Conservation (phyloP, 1,284 basidiomycete species). For the Cryptococcus sp. region DNA sequence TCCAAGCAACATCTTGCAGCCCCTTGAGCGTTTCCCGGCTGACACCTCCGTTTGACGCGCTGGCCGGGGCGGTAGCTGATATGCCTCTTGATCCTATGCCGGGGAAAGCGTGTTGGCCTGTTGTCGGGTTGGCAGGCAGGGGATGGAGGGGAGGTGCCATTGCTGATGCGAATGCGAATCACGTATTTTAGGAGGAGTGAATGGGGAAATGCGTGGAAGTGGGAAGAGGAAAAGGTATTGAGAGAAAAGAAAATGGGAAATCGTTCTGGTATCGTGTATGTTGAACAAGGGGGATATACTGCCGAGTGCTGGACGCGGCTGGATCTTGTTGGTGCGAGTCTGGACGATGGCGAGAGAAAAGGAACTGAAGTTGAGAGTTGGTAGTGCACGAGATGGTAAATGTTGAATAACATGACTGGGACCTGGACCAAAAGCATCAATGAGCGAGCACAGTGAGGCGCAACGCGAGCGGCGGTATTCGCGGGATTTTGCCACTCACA, state of each 20-base stretch:
- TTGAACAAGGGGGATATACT: slow-evolving; percentile 6
- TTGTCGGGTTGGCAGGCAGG: slow-evolving; percentile 50
- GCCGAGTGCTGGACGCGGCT: no score
- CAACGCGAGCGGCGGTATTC: background rate
- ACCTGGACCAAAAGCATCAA: no score
- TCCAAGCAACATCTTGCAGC: slow-evolving; percentile 98
- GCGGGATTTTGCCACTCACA: slow-evolving; percentile 3
- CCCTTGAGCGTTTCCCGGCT: slow-evolving; percentile 56
- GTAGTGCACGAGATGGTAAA: background rate
- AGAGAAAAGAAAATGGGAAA: background rate
- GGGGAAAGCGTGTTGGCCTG: slow-evolving; percentile 44
- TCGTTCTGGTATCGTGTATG: slow-evolving; percentile 6
- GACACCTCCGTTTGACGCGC: slow-evolving; percentile 41
- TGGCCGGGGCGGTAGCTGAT: slow-evolving; percentile 23
- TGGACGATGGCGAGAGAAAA: background rate
- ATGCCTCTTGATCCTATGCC: slow-evolving; percentile 22
- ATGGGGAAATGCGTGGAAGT: background rate
- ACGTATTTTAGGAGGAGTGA: background rate
- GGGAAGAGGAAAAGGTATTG: slow-evolving; percentile 4
- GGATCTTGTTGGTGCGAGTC: background rate
- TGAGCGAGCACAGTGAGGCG: background rate
- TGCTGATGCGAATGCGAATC: slow-evolving; percentile 2
- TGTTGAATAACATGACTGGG: slow-evolving; percentile 4
- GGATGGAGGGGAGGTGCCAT: slow-evolving; percentile 36
- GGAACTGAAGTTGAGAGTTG: background rate